A percentile compares a stretch with the other conserved stretches of the same genome.
Evolutionary conservation across 257 asterid genomes (phyloP).

Genomic region (Penstemon eatonii): DNA sequence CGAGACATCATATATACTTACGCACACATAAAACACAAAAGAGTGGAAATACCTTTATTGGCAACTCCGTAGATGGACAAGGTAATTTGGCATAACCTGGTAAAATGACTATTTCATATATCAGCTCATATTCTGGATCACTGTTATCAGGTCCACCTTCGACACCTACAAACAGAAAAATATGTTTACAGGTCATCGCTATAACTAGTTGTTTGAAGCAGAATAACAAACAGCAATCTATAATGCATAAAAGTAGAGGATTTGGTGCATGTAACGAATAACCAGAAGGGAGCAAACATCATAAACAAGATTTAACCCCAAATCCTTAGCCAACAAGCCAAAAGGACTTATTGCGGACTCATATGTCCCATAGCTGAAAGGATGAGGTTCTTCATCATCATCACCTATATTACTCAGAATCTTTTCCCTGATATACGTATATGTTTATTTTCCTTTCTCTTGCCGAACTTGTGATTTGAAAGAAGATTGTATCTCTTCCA

Average conservation of each 20-base stretch:
- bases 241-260: constrained; percentile 9
- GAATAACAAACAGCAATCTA: constrained; percentile 13
- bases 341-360: constrained; percentile 1
- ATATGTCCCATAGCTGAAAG: constrained; percentile 8
- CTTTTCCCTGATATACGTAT: neutral
- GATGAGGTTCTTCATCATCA: neutral
- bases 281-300: neutral
- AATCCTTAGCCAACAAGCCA: neutral
- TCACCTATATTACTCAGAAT: neutral
- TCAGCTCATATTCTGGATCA: constrained; percentile 75
- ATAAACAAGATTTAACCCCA: constrained; percentile 5
- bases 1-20: neutral
- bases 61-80: constrained; percentile 93
- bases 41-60: constrained; percentile 66
- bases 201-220: constrained; percentile 4
- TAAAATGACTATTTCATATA: constrained; percentile 65
- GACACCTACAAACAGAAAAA: constrained; percentile 50
- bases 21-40: constrained; percentile 4
- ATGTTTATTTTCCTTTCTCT: neutral
- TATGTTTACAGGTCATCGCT: neutral
- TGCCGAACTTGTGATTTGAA: neutral
- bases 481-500: constrained; percentile 13
- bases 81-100: constrained; percentile 79
- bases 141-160: constrained; percentile 89
- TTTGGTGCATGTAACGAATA: neutral